Conservation (phyloP, 768 basidiomycete genomes). For the Sporobolomyces phaffii region DNA sequence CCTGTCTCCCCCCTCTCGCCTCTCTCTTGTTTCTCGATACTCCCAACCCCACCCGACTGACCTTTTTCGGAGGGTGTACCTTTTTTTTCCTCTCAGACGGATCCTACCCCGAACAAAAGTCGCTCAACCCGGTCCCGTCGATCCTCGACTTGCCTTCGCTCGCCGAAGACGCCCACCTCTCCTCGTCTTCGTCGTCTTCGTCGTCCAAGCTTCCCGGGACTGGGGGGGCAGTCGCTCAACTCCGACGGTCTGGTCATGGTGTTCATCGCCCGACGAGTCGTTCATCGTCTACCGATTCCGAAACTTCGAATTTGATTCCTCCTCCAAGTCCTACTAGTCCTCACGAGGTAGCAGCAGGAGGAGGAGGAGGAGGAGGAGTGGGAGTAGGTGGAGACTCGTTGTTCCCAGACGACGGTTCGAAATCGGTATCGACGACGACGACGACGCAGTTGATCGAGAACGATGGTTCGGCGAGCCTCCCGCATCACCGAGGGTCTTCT, state of each 20-base stretch:
- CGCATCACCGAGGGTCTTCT: too few relatives aligned
- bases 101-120: constrained; percentile 22
- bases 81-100: constrained; percentile 19
- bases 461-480: not conserved
- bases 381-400: too few relatives aligned
- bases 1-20: too few relatives aligned
- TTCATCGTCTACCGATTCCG: not conserved
- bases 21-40: not conserved
- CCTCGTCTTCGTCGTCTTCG: not conserved
- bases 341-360: too few relatives aligned
- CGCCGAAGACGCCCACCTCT: constrained; percentile 11
- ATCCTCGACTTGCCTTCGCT: constrained; percentile 67
- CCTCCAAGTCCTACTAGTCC: not conserved
- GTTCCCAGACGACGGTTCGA: not conserved
- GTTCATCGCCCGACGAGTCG: not conserved
- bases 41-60: not conserved
- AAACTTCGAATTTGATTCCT: not conserved
- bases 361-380: too few relatives aligned
- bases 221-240: too few relatives aligned
- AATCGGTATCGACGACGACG: not conserved
- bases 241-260: too few relatives aligned
- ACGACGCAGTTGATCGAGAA: too few relatives aligned
- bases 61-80: too few relatives aligned
- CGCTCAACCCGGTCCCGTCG: constrained; percentile 68
- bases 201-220: not conserved